phyloP scores from a whole-genome alignment of 257 asterid genomes.

The Primulina eburnea region DNA sequence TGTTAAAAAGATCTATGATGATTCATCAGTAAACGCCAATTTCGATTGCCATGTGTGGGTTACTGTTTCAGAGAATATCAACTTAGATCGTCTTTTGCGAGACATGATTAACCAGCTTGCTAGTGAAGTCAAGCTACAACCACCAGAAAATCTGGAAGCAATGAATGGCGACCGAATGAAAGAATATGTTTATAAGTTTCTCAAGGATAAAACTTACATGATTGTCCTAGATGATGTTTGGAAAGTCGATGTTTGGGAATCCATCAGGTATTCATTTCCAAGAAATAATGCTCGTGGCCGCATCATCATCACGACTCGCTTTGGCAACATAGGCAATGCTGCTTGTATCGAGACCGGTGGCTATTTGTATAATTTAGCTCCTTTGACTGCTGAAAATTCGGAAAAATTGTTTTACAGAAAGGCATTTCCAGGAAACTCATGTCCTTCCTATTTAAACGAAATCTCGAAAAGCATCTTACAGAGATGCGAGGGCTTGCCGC shows the following conservation, averaged over 20 bases:
- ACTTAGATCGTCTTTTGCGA: constrained; percentile 9
- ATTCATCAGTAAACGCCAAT: constrained; percentile 1
- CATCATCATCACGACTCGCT: constrained; percentile 28
- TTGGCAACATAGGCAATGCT: not conserved
- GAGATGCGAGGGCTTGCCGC: constrained; percentile 29
- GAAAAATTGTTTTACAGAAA: constrained; percentile 6
- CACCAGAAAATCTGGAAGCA: constrained; percentile 18
- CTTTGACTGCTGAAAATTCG: constrained; percentile 12
- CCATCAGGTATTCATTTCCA: constrained; percentile 27
- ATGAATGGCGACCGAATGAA: constrained; percentile 17
- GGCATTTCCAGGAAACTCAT: constrained; percentile 20
- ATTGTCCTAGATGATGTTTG: constrained; percentile 37
- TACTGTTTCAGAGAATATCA: constrained; percentile 23
- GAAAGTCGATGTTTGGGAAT: constrained; percentile 25
- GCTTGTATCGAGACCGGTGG: constrained; percentile 10
- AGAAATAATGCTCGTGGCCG: constrained; percentile 5
- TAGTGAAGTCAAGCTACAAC: not conserved
- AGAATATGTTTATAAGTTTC: constrained; percentile 19
- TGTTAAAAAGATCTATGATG: constrained; percentile 30
- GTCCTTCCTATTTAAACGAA: constrained; percentile 22
- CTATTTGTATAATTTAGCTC: constrained; percentile 16
- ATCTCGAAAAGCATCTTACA: constrained; percentile 8
- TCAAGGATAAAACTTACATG: constrained; percentile 24
- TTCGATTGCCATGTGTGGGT: constrained; percentile 27
- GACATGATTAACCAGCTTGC: constrained; percentile 17